Evolutionary conservation across 345 rosid species (phyloP).

Genomic region (Acer saccharum): DNA sequence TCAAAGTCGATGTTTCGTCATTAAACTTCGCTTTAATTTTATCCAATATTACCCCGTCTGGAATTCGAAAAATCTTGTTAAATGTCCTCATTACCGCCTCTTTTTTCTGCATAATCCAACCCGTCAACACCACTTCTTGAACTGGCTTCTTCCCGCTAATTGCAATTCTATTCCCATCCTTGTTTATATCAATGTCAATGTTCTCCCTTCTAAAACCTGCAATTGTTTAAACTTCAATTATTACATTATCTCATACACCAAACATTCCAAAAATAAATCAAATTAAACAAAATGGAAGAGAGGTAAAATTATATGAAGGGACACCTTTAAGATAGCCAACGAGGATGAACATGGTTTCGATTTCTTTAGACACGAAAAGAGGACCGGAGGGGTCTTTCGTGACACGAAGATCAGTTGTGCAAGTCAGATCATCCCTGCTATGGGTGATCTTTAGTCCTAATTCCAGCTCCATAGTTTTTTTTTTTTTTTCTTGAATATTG

Average conservation of each 20-base stretch:
- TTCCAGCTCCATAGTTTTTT: constrained; percentile 70
- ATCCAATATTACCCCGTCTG: constrained; percentile 57
- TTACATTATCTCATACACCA: neutral
- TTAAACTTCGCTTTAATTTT: constrained; percentile 65
- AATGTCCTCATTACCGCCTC: constrained; percentile 62
- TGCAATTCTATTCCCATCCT: constrained; percentile 57
- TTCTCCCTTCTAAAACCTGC: constrained; percentile 71
- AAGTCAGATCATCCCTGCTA: constrained; percentile 60
- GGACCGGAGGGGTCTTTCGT: constrained; percentile 56
- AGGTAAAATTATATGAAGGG: neutral
- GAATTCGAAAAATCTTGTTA: constrained; percentile 59
- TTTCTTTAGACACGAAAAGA: constrained; percentile 69
- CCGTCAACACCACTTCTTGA: constrained; percentile 64
- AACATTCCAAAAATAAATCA: neutral
- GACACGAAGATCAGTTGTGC: constrained; percentile 48
- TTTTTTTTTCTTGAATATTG: neutral
- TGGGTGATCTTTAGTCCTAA: constrained; percentile 72
- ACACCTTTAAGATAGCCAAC: constrained; percentile 83
- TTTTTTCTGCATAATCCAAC: constrained; percentile 61
- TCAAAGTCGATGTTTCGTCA: constrained; percentile 52
- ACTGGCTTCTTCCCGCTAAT: constrained; percentile 65
- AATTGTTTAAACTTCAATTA: neutral
- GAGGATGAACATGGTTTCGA: constrained; percentile 65
- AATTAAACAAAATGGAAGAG: neutral
- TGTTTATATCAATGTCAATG: constrained; percentile 63